phyloP scores from a whole-genome alignment of 1,284 basidiomycete species.

The Tilletia setariae region DNA sequence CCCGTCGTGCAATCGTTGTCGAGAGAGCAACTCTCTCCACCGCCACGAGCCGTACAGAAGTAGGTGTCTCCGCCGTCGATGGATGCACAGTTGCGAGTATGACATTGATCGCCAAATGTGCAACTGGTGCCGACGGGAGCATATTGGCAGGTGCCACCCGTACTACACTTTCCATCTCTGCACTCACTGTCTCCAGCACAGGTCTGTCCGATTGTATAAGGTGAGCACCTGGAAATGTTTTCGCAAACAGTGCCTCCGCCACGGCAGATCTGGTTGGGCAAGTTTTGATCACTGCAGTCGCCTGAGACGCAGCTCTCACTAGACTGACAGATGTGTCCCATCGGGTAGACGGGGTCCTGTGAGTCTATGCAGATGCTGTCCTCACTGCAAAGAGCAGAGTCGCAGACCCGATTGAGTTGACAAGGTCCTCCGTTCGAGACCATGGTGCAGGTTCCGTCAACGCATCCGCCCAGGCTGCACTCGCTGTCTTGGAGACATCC shows the following conservation, averaged over 20 bases:
- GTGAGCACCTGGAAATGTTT: neutral
- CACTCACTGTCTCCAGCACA: neutral
- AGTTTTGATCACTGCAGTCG: neutral
- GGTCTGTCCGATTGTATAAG: neutral
- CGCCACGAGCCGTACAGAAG: neutral
- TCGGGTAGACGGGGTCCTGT: too few species aligned
- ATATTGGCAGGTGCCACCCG: neutral
- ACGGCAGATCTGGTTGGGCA: neutral
- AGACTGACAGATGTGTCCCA: too few species aligned
- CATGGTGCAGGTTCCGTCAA: neutral
- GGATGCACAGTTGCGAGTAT: neutral
- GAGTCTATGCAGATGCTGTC: neutral
- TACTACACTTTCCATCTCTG: neutral
- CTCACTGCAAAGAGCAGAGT: neutral
- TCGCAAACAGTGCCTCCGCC: neutral
- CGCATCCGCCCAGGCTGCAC: neutral
- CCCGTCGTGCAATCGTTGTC: neutral
- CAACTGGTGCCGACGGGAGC: neutral
- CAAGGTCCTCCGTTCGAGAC: neutral
- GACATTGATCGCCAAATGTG: neutral
- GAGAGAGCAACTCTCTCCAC: neutral
- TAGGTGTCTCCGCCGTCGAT: neutral
- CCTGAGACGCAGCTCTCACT: too few species aligned
- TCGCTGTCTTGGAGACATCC: neutral
- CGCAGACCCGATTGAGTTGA: neutral